These are phyloP conservation scores for Neurospora tetrasperma DNA, from an alignment of 495 filamentous ascomycete genomes.

Conservation along the genomic window DNA sequence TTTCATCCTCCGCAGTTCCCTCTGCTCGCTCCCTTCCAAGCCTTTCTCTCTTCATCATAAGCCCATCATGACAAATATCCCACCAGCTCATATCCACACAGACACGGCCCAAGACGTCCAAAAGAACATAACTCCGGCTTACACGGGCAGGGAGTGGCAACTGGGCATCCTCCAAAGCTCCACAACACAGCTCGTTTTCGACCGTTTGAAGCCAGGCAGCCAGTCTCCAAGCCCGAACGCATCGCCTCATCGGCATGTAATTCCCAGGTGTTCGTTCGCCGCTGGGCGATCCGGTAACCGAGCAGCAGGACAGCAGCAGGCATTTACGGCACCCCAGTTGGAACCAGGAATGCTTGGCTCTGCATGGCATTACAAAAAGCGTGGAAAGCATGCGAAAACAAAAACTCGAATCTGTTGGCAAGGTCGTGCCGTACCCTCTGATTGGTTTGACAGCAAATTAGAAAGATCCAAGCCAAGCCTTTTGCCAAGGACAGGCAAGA, in stretches of 20 bases:
- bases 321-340: not conserved
- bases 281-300: not conserved
- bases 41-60: not conserved
- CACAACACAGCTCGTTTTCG: not conserved
- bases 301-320: not conserved
- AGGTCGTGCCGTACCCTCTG: not conserved
- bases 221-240: conserved; percentile 3
- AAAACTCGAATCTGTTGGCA: not conserved
- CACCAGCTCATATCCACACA: not conserved
- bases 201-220: not conserved
- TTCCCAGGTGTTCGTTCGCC: not conserved
- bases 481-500: not conserved
- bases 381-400: not conserved
- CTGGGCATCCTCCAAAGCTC: not conserved
- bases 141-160: conserved; percentile 10
- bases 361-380: not conserved
- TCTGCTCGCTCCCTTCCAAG: not conserved
- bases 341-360: not conserved
- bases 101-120: not conserved
- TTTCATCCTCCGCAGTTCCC: not conserved
- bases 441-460: not conserved
- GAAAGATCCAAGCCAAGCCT: not conserved
- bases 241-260: not conserved
- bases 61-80: not conserved
- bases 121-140: not conserved